A percentile compares a stretch with the other conserved stretches of the same genome.
Conservation (phyloP, 1,284 basidiomycete species). For the Sanghuangporus baumii region DNA sequence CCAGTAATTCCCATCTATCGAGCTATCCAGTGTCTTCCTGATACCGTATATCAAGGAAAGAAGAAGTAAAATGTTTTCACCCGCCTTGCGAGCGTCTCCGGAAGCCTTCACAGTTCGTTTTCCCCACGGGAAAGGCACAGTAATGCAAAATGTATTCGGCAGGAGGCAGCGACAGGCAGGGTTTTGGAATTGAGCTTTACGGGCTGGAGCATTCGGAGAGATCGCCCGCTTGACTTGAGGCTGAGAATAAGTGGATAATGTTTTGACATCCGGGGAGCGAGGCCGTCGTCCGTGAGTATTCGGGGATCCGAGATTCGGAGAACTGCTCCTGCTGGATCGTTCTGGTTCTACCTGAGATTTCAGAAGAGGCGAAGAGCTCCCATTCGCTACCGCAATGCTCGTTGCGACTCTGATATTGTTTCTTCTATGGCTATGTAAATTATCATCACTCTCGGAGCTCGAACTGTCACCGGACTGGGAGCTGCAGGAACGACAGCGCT, state of each 20-base stretch:
- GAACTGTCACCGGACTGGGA: constrained; percentile 17
- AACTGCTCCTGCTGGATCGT: constrained; percentile 12
- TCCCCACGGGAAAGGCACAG: constrained; percentile 37
- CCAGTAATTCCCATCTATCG: constrained; percentile 31
- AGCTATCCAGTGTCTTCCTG: constrained; percentile 24
- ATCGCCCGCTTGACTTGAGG: constrained; percentile 20
- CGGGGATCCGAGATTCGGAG: constrained; percentile 8
- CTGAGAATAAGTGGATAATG: constrained; percentile 9
- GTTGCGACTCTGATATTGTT: background rate
- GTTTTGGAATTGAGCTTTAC: constrained; percentile 20
- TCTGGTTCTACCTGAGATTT: constrained; percentile 1
- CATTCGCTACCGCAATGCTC: background rate
- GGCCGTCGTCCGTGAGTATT: constrained; percentile 1
- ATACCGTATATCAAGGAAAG: constrained; percentile 45
- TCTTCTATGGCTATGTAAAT: background rate
- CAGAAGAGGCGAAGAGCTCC: constrained; percentile 3
- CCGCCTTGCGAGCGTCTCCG: constrained; percentile 51
- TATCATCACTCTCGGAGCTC: constrained; percentile 14
- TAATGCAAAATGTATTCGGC: constrained; percentile 38
- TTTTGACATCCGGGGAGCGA: constrained; percentile 13
- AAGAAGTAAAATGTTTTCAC: constrained; percentile 50
- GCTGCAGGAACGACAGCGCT: background rate
- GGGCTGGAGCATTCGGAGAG: constrained; percentile 26
- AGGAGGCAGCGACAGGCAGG: constrained; percentile 30
- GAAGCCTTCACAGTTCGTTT: constrained; percentile 36